Conservation (phyloP, 2,329 filamentous ascomycete species). For the Fusarium sp. region DNA sequence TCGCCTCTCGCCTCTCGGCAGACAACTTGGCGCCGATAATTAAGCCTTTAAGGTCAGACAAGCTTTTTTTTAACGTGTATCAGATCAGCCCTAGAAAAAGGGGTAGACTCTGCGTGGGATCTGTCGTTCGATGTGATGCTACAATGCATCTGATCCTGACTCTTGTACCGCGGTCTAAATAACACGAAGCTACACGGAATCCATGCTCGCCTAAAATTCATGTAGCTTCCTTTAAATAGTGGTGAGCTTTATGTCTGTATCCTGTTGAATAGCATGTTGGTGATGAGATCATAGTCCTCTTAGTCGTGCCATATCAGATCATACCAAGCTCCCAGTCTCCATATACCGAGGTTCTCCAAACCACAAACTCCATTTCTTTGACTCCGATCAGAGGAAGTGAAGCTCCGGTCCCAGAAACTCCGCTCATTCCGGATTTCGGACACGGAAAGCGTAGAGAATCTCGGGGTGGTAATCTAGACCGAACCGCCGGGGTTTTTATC, state of each 20-base stretch:
- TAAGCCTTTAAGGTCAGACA: constrained; percentile 6
- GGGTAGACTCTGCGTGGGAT: not conserved
- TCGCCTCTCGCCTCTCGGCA: not conserved
- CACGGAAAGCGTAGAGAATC: not conserved
- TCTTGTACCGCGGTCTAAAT: no score
- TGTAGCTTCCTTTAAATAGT: accelerated
- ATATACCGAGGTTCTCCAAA: not conserved
- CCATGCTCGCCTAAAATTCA: no score
- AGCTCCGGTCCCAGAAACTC: not conserved
- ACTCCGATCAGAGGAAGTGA: not conserved
- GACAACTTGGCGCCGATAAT: not conserved
- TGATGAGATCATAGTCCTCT: not conserved
- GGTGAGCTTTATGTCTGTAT: not conserved
- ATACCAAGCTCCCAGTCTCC: not conserved
- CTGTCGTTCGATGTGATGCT: not conserved
- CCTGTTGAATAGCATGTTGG: not conserved
- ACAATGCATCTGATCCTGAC: not conserved
- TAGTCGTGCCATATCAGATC: constrained; percentile 10
- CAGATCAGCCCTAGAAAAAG: constrained; percentile 25
- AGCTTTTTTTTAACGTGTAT: constrained; percentile 27
- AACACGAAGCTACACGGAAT: no score
- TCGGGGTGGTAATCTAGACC: constrained; percentile 13
- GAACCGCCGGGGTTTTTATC: constrained; percentile 1
- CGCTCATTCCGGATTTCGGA: not conserved
- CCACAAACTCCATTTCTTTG: not conserved